A percentile compares a stretch with the other conserved stretches of the same genome.
These are phyloP conservation scores for Gnetum montanum DNA, from an alignment of 75 land plant species.

Conservation along the genomic window DNA sequence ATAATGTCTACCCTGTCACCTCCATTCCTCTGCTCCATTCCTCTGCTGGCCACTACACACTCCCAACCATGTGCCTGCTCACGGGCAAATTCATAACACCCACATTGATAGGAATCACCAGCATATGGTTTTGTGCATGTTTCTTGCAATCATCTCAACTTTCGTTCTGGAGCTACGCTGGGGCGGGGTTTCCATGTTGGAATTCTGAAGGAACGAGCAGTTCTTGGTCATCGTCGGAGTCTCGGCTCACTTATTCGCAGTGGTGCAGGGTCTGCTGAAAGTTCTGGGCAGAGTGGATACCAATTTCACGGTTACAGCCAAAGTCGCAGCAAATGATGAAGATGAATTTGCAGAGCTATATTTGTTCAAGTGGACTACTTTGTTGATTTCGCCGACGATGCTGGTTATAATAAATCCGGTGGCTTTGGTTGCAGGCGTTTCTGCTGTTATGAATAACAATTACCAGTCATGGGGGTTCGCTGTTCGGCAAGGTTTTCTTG, in stretches of 20 bases:
- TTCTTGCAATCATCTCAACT: constrained; percentile 70
- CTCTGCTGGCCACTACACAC: no score
- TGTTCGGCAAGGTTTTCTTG: constrained; percentile 89
- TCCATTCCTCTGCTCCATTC: no score
- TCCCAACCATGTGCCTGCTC: no score
- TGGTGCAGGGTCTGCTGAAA: constrained; percentile 80
- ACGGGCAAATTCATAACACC: no score
- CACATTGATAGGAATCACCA: constrained; percentile 59
- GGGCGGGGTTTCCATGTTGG: constrained; percentile 72
- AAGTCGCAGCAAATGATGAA: constrained; percentile 48
- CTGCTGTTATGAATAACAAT: constrained; percentile 88
- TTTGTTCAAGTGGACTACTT: constrained; percentile 84
- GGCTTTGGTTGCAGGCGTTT: constrained; percentile 85
- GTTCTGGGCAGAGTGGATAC: constrained; percentile 72
- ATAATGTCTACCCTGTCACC: no score
- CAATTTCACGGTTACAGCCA: constrained; percentile 79
- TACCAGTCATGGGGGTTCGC: constrained; percentile 91
- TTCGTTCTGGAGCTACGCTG: constrained; percentile 70
- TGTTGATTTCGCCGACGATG: constrained; percentile 89
- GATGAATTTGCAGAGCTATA: constrained; percentile 79
- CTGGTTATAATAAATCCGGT: constrained; percentile 79
- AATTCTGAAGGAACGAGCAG: constrained; percentile 85
- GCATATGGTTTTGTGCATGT: constrained; percentile 75
- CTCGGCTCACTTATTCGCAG: constrained; percentile 79
- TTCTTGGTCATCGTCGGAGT: constrained; percentile 88